A percentile compares a stretch with the other conserved stretches of the same genome.
phyloP scores from a whole-genome alignment of 2,329 filamentous ascomycete species.

The Microthyrium microscopicum region DNA sequence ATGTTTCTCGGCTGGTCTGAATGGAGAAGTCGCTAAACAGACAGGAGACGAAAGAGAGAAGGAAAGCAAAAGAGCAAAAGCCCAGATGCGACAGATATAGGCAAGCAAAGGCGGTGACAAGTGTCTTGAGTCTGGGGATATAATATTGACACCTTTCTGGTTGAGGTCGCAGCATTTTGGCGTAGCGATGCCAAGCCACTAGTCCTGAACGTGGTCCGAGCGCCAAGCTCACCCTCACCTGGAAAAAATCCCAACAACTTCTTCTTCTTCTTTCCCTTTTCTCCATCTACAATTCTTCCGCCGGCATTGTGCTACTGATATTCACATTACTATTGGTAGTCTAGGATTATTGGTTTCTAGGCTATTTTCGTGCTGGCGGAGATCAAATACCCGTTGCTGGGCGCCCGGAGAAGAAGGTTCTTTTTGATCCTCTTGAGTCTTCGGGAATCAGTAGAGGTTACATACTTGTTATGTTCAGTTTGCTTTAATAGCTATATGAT shows the following conservation, averaged over 20 bases:
- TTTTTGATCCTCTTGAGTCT: constrained; percentile 45
- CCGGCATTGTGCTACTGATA: constrained; percentile 31
- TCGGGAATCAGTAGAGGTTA: constrained; percentile 62
- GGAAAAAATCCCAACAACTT: constrained; percentile 12
- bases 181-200: background rate
- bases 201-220: background rate
- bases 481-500: no score
- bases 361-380: constrained; percentile 55
- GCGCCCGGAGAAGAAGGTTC: constrained; percentile 50
- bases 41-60: background rate
- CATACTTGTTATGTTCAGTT: no score
- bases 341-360: constrained; percentile 31
- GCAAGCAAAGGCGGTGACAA: background rate
- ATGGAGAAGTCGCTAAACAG: background rate
- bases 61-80: background rate
- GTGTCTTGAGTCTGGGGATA: background rate
- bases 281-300: constrained; percentile 23
- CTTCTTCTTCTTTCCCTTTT: constrained; percentile 18
- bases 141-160: background rate
- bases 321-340: constrained; percentile 43
- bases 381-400: constrained; percentile 50
- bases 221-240: background rate
- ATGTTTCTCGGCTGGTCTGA: background rate
- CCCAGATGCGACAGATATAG: background rate
- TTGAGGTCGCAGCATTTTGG: background rate